A percentile compares a stretch with the other conserved stretches of the same genome.
Conservation (phyloP, 257 asterid species). For the Primulina eburnea region DNA sequence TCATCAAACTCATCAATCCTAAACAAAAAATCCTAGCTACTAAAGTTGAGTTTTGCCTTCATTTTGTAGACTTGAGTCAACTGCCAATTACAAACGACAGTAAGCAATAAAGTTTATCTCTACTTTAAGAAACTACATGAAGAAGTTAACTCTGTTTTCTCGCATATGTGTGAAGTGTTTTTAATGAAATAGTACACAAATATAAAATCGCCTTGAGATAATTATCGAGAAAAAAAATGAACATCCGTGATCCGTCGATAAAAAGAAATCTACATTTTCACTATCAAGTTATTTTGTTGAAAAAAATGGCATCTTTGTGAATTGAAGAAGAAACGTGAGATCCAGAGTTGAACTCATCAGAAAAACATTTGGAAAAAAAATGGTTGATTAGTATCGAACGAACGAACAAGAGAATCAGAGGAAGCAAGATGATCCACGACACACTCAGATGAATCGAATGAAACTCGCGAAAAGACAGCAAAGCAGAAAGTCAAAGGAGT, state of each 20-base stretch:
- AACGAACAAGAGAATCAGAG: not conserved
- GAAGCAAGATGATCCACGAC: slow-evolving; percentile 3
- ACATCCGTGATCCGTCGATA: not conserved
- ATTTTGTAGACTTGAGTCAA: not conserved
- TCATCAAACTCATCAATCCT: not conserved
- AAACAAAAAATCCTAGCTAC: not conserved
- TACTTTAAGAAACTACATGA: not conserved
- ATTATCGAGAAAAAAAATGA: not conserved
- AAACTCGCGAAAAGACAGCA: not conserved
- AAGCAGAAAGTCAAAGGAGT: not conserved
- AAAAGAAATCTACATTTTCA: not conserved
- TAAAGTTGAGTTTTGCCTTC: not conserved
- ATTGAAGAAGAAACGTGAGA: not conserved
- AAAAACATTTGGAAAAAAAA: slow-evolving; percentile 7
- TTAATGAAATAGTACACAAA: not conserved
- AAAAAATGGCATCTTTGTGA: not conserved
- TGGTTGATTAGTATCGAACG: not conserved
- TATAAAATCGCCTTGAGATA: not conserved
- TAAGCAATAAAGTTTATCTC: not conserved
- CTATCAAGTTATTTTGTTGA: not conserved
- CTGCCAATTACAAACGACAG: too few species aligned
- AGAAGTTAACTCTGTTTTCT: not conserved
- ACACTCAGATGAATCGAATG: slow-evolving; percentile 5
- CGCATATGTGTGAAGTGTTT: not conserved
- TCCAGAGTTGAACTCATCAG: not conserved